phyloP scores from a whole-genome alignment of 176 grass and related monocot species.

The barley (Hordeum vulgare) region DNA sequence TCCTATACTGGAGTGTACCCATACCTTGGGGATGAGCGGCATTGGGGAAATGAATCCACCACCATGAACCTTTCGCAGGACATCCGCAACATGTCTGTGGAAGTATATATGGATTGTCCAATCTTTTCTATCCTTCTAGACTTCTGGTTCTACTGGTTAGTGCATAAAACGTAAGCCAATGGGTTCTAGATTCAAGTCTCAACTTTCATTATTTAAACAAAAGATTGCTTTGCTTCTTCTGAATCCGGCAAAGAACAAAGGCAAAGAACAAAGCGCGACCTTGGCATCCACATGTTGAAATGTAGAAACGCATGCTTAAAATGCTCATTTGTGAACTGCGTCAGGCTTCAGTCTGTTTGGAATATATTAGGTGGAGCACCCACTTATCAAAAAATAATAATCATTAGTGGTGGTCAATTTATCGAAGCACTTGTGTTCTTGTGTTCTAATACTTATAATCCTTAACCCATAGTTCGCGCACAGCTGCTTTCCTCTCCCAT shows the following conservation, averaged over 20 bases:
- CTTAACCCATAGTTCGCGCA: background rate
- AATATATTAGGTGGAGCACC: too few species aligned
- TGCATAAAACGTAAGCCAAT: background rate
- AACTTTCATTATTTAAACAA: background rate
- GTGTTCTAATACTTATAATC: background rate
- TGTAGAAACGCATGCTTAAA: background rate
- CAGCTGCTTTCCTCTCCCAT: too few species aligned
- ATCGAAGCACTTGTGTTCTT: too few species aligned
- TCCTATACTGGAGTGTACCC: background rate
- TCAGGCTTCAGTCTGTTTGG: too few species aligned
- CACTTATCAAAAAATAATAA: too few species aligned
- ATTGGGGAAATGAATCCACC: background rate
- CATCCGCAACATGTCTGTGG: background rate
- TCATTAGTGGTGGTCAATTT: too few species aligned
- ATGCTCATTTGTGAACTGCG: background rate
- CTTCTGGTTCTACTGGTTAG: background rate
- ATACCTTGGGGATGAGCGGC: background rate
- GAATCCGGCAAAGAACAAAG: background rate
- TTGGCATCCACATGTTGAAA: background rate
- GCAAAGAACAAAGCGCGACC: background rate
- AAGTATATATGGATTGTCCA: background rate
- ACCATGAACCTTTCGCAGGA: background rate
- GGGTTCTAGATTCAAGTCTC: background rate
- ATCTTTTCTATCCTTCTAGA: background rate
- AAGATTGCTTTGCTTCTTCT: background rate